Evolutionary conservation across 177 flowering plant species (phyloP), one percentile per base, ranked within the genome.

Genomic region (Vitis hybrid): DNA sequence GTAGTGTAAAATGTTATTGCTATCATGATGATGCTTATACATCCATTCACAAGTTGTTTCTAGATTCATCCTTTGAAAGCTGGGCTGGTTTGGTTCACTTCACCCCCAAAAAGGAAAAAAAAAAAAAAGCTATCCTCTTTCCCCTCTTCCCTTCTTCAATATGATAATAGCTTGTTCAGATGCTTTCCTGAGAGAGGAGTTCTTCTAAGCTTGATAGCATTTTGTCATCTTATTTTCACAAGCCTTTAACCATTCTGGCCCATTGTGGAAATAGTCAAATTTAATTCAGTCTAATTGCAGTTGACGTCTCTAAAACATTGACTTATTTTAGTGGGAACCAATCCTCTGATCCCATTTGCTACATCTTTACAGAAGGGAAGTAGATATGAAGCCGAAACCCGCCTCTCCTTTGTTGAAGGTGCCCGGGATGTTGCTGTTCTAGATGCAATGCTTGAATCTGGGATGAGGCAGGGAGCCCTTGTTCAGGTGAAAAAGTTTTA

Each of bases 391-490:
- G 80, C 87, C 12, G 98, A 92, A 62, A 86, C 89, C 58, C 93
- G 97, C 39, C 68, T 82, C 66, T 87, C 95, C 15, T 92, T 60
- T 69, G 26, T 82, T 53, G 97, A 92, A 83, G 97, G 95, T 64
- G 97, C 91, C 12, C 83, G 89, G 70, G 98, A 94, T 77, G 79
- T 92, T 71, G 97, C 98, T 18, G 77, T 92, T 66, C 70, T 94
- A 20, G 95, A 90, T 51, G 97, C 97, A 74, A 94, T 94, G 97
- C 95, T 94, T 51, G 95, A 90, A 74, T 94, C 98, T 71, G 97
- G 96, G 65, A 65, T 45, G 65, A 88, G 83, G 75, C 76, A 84
- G 62, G 98, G 98, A 64, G 88, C 82, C 33, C 70, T 66, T 29
- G 89, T 94, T 65, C 79, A 71, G 33, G 93, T 92, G 62, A 89